Conservation (phyloP, 169 alveolate species). For the Neospora caninum region DNA sequence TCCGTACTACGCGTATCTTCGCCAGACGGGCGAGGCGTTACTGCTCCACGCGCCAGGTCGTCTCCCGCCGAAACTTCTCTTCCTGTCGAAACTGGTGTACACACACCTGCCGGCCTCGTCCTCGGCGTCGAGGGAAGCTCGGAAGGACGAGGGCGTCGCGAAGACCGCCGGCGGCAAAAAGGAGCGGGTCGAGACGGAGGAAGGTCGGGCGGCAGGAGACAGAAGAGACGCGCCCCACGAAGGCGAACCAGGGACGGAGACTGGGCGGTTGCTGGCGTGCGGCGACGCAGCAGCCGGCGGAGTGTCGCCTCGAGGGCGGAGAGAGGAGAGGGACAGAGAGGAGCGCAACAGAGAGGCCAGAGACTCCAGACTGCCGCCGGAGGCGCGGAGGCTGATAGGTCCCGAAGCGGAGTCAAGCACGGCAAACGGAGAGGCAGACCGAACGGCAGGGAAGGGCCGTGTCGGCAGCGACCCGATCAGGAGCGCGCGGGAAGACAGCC, state of each 20-base stretch:
- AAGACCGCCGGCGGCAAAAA: background rate
- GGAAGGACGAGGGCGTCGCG: background rate
- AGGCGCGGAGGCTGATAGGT: no score
- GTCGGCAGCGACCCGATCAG: background rate
- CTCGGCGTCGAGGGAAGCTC: background rate
- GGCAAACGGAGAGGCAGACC: background rate
- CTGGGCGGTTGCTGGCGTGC: background rate
- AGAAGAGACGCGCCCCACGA: background rate
- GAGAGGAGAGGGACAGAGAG: background rate
- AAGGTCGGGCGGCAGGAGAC: background rate
- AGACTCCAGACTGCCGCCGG: no score
- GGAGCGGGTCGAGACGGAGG: background rate
- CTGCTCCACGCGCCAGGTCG: constrained; percentile 13
- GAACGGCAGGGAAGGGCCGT: background rate
- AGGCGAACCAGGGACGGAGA: background rate
- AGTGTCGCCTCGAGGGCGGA: background rate
- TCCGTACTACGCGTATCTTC: constrained; percentile 56
- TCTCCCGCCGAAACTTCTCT: constrained; percentile 26
- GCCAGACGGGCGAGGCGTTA: constrained; percentile 47
- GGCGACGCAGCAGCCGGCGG: background rate
- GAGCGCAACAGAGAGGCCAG: no score
- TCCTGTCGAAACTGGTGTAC: constrained; percentile 9
- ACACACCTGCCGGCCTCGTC: background rate
- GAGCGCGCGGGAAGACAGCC: background rate
- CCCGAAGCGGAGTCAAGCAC: no score